A percentile compares a stretch with the other conserved stretches of the same genome.
Evolutionary conservation across 2,329 filamentous ascomycete genomes (phyloP).

Genomic region (Lojkania enalia): DNA sequence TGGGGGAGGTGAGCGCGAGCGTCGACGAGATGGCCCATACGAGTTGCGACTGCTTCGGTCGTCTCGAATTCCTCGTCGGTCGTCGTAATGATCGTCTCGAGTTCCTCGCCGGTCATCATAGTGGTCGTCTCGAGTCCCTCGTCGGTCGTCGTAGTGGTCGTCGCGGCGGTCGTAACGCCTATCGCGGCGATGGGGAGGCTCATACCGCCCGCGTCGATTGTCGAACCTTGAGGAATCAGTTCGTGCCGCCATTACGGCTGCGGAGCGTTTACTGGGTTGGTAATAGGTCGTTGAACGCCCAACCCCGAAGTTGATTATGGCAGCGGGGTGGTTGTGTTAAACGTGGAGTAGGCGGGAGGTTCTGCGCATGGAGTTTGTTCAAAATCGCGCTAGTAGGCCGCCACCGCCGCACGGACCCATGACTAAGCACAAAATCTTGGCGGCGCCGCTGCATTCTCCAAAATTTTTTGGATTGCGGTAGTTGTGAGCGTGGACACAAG

Average conservation of each 20-base stretch:
- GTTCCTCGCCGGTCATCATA: constrained; percentile 30
- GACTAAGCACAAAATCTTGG: constrained; percentile 28
- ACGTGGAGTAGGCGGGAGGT: not conserved
- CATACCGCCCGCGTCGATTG: constrained; percentile 46
- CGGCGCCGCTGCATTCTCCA: too few species aligned
- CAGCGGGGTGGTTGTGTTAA: not conserved
- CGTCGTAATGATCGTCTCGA: constrained; percentile 5
- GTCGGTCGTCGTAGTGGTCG: constrained; percentile 33
- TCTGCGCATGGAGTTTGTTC: not conserved
- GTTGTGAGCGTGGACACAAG: not conserved
- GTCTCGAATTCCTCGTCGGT: not conserved
- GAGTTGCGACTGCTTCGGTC: constrained; percentile 7
- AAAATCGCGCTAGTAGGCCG: not conserved
- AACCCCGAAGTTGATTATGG: not conserved
- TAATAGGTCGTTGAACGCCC: too few species aligned
- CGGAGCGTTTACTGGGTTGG: constrained; percentile 27
- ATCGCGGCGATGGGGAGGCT: constrained; percentile 29
- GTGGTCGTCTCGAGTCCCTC: constrained; percentile 52
- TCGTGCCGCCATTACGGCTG: constrained; percentile 53
- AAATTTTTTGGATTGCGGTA: constrained; percentile 22
- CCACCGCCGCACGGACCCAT: not conserved
- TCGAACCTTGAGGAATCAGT: constrained; percentile 71
- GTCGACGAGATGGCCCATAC: constrained; percentile 3
- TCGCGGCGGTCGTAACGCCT: constrained; percentile 18
- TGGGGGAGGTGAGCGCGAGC: constrained; percentile 10